A percentile compares a stretch with the other conserved stretches of the same genome.
Evolutionary conservation across 495 filamentous ascomycete genomes (phyloP).

Genomic region (Hypoxylon intermedium): DNA sequence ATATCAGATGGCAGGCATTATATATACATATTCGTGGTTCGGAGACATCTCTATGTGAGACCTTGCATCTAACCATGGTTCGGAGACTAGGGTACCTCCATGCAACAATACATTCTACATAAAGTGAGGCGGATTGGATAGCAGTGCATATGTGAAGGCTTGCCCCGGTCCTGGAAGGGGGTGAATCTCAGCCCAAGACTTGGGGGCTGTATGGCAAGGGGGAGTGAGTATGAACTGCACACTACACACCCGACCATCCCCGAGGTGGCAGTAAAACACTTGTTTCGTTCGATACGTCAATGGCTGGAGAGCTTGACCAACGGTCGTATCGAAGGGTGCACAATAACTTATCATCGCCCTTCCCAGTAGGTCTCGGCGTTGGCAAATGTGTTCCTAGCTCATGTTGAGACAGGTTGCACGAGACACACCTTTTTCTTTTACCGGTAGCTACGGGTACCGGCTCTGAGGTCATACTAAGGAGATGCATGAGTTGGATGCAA

Average conservation of each 20-base stretch:
- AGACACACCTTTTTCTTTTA: constrained; percentile 18
- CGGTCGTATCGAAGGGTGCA: constrained; percentile 22
- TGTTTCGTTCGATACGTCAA: constrained; percentile 35
- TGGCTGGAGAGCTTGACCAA: constrained; percentile 29
- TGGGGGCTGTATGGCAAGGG: constrained; percentile 5
- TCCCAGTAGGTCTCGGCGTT: constrained; percentile 26
- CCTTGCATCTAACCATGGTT: constrained; percentile 18
- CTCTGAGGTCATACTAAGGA: constrained; percentile 28
- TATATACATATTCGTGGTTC: constrained; percentile 20
- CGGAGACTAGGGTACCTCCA: constrained; percentile 16
- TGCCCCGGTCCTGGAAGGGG: constrained; percentile 4
- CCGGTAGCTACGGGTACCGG: constrained; percentile 27
- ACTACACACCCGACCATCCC: constrained; percentile 17
- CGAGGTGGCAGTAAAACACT: constrained; percentile 7
- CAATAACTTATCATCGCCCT: constrained; percentile 8
- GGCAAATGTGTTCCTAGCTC: constrained; percentile 12
- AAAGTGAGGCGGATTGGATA: constrained; percentile 31
- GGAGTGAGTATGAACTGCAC: constrained; percentile 11
- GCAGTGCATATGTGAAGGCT: constrained; percentile 7
- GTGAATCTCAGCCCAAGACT: constrained; percentile 19
- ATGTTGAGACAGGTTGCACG: constrained; percentile 24
- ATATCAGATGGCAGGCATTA: constrained; percentile 24
- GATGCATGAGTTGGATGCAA: constrained; percentile 30
- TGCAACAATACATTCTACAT: constrained; percentile 3
- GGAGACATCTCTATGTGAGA: constrained; percentile 10